phyloP scores from a whole-genome alignment of 208 protist species.

The Leishmania gerbilli region DNA sequence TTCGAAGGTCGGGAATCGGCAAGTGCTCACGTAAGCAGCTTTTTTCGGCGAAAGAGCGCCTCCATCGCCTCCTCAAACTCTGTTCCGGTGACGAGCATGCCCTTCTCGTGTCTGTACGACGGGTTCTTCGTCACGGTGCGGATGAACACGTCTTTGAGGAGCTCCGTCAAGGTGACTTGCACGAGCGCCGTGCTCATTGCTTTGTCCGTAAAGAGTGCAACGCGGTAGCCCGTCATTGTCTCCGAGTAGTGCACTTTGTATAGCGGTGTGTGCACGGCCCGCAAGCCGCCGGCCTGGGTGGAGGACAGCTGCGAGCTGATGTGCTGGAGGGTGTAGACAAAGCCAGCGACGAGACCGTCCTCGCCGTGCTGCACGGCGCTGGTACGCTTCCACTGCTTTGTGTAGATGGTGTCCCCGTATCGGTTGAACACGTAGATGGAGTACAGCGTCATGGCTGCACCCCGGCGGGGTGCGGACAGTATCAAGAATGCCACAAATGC shows the following conservation, averaged over 20 bases:
- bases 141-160: constrained; percentile 71
- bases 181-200: constrained; percentile 48
- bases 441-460: constrained; percentile 65
- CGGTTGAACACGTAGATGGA: constrained; percentile 90
- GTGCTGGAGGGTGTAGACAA: constrained; percentile 90
- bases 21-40: constrained; percentile 21
- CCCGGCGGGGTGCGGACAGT: neutral
- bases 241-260: constrained; percentile 91
- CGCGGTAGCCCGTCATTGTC: constrained; percentile 87
- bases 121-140: constrained; percentile 65
- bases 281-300: constrained; percentile 53
- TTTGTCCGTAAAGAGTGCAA: constrained; percentile 76
- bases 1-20: neutral
- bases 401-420: constrained; percentile 88
- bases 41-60: constrained; percentile 45
- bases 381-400: constrained; percentile 82
- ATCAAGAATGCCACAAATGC: neutral
- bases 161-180: constrained; percentile 48
- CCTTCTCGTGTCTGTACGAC: constrained; percentile 69
- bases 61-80: constrained; percentile 76
- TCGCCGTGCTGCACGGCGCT: constrained; percentile 75
- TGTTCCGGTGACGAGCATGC: constrained; percentile 47
- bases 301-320: constrained; percentile 80
- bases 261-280: constrained; percentile 74
- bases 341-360: constrained; percentile 79